These are phyloP conservation scores for Penicillium fuscoglaucum DNA, from an alignment of 2,329 filamentous ascomycete genomes.

Conservation along the genomic window DNA sequence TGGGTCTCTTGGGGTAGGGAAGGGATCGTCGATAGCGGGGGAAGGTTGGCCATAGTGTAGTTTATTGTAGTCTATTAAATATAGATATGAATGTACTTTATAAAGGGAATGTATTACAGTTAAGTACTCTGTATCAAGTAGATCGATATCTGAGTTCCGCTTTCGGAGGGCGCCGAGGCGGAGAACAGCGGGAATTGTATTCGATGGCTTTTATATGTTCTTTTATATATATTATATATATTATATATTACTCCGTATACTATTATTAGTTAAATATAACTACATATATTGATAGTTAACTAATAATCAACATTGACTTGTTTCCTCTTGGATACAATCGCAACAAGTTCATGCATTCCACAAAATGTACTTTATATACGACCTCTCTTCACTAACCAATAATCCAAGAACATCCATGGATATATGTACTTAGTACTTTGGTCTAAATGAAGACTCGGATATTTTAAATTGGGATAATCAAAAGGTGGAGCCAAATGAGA, in stretches of 20 bases:
- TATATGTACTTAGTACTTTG: no score
- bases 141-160: slow-evolving; percentile 1
- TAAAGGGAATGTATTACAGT: neutral
- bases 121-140: neutral
- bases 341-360: slow-evolving; percentile 1
- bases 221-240: no score
- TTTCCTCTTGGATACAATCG: neutral
- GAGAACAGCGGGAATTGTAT: slow-evolving; percentile 11
- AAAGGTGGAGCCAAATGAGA: slow-evolving; percentile 25
- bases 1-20: slow-evolving; percentile 58
- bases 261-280: no score
- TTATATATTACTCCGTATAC: no score
- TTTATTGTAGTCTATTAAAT: neutral
- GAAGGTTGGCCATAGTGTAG: slow-evolving; percentile 49
- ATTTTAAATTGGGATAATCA: slow-evolving; percentile 26
- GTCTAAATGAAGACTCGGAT: neutral
- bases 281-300: neutral
- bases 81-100: no score
- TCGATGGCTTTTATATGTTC: no score
- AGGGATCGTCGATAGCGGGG: slow-evolving; percentile 58
- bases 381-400: no score
- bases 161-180: slow-evolving; percentile 25
- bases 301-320: neutral
- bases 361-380: no score
- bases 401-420: no score